Percentiles rank a stretch among this genome's conserved stretches.
Evolutionary conservation across 768 basidiomycete species (phyloP).

Genomic region (Amanita jacksonii): DNA sequence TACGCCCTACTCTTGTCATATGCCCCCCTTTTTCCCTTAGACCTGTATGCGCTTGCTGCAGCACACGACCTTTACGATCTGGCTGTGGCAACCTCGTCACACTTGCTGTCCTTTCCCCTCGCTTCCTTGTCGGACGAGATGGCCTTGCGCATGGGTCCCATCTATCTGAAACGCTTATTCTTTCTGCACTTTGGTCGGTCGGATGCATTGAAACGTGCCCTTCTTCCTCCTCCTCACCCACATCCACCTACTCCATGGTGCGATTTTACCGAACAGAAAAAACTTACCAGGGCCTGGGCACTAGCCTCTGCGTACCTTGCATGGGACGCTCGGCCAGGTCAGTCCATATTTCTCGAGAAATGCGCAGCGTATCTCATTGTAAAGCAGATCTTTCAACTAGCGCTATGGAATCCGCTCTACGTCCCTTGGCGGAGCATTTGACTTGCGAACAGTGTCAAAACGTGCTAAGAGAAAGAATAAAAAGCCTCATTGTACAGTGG

Average conservation of each 20-base stretch:
- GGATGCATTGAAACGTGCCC: slow-evolving; percentile 72
- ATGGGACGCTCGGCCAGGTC: slow-evolving; percentile 78
- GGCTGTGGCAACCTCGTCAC: slow-evolving; percentile 65
- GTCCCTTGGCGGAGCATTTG: slow-evolving; percentile 60
- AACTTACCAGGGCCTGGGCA: slow-evolving; percentile 72
- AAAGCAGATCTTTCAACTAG: slow-evolving; percentile 59
- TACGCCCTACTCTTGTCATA: slow-evolving; percentile 53
- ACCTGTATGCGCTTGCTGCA: slow-evolving; percentile 66
- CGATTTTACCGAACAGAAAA: slow-evolving; percentile 71
- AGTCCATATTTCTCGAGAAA: slow-evolving; percentile 12
- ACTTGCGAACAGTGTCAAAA: slow-evolving; percentile 60
- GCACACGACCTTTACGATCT: slow-evolving; percentile 59
- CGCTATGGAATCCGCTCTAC: slow-evolving; percentile 63
- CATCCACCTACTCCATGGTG: slow-evolving; percentile 64
- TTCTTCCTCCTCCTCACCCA: slow-evolving; percentile 65
- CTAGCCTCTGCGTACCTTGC: slow-evolving; percentile 75
- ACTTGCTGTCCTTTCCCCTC: slow-evolving; percentile 65
- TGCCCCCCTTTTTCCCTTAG: slow-evolving; percentile 59
- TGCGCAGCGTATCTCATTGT: slow-evolving; percentile 10
- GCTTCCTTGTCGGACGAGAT: slow-evolving; percentile 61
- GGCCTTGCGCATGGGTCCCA: slow-evolving; percentile 59
- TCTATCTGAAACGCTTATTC: slow-evolving; percentile 74
- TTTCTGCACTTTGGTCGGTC: slow-evolving; percentile 77
- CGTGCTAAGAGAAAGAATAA: slow-evolving; percentile 55
- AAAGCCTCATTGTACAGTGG: slow-evolving; percentile 65